Evolutionary conservation across 306 rosid genomes (phyloP).

Genomic region (Pyrus bretschneideri): DNA sequence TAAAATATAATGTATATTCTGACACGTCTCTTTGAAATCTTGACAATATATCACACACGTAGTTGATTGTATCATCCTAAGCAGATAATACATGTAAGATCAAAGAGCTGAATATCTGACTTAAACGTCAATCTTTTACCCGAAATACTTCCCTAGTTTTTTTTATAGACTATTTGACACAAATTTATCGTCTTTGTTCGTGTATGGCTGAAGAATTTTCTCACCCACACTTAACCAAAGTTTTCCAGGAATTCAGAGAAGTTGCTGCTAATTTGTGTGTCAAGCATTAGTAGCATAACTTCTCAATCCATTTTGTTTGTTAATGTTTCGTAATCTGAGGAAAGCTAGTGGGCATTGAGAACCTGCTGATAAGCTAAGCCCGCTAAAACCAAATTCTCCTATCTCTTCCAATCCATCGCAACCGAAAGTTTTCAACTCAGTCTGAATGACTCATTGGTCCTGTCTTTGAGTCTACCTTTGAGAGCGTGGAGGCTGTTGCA

Average conservation of each 20-base stretch:
- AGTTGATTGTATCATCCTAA: no score
- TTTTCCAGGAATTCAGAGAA: no score
- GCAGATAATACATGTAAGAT: no score
- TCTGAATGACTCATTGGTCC: neutral
- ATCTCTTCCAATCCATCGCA: no score
- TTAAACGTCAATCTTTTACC: neutral
- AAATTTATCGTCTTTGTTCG: neutral
- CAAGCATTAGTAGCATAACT: no score
- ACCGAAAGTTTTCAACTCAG: neutral
- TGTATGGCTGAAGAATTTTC: neutral
- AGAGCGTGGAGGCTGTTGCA: conserved; percentile 64
- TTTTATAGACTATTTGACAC: neutral
- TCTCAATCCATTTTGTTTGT: neutral
- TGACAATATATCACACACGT: no score
- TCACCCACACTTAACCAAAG: no score
- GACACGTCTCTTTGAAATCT: no score
- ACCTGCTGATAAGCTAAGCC: conserved; percentile 21
- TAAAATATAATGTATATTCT: no score
- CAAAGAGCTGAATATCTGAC: no score
- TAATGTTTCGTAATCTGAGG: conserved; percentile 43
- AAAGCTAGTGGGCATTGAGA: conserved; percentile 63
- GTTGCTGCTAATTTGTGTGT: no score
- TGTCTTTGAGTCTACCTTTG: conserved; percentile 76
- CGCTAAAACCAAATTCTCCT: neutral
- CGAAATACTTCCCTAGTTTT: neutral